phyloP scores from a whole-genome alignment of 257 asterid species.

The Przewalskia tangutica region DNA sequence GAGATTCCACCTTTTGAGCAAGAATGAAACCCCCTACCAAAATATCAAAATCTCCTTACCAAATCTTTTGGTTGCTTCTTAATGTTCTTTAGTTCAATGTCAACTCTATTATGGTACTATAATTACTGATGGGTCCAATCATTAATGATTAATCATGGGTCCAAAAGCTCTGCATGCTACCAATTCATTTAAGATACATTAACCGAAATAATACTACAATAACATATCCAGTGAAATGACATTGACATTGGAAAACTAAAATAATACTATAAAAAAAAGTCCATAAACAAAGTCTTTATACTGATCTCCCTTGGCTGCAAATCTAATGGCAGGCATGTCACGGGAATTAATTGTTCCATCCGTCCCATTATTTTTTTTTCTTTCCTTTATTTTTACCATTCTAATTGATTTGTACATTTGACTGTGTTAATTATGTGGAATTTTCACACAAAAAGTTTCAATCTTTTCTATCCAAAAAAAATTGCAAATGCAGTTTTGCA shows the following conservation, averaged over 20 bases:
- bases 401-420: background rate
- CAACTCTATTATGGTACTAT: background rate
- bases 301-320: background rate
- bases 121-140: background rate
- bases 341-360: background rate
- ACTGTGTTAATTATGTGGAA: background rate
- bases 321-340: background rate
- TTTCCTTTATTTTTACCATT: background rate
- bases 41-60: background rate
- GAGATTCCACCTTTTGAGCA: no score
- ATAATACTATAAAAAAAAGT: no score
- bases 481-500: background rate
- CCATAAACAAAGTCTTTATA: background rate
- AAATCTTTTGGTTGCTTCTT: background rate
- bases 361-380: background rate
- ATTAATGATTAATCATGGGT: background rate
- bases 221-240: no score
- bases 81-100: background rate
- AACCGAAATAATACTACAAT: background rate
- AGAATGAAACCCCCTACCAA: no score
- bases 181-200: background rate
- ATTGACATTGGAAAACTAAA: no score
- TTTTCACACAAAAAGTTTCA: background rate
- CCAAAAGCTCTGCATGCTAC: background rate
- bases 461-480: no score